These are phyloP conservation scores for Venturia effusa DNA, from an alignment of 2,329 filamentous ascomycete genomes.

Conservation along the genomic window DNA sequence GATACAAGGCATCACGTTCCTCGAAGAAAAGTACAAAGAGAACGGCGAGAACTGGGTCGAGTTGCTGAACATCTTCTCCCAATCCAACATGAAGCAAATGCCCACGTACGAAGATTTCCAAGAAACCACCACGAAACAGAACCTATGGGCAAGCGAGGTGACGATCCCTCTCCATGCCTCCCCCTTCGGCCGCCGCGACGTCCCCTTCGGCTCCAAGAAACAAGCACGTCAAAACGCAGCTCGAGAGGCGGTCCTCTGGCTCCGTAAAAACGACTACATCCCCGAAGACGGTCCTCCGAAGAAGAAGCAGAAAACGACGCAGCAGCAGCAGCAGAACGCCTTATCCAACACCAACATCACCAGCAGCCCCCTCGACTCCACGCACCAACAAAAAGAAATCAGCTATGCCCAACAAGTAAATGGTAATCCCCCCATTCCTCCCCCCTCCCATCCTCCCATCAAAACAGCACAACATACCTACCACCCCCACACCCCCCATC, in stretches of 20 bases:
- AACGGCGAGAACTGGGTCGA: background rate
- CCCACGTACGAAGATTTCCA: background rate
- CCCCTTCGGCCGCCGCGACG: background rate
- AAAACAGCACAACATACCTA: background rate
- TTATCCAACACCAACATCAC: no score
- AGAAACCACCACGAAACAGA: background rate
- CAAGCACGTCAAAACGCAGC: background rate
- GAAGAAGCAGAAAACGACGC: background rate
- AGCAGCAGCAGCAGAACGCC: background rate
- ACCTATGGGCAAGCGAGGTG: background rate
- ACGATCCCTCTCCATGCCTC: background rate
- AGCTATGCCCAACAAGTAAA: background rate
- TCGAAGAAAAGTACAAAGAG: background rate
- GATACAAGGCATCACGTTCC: background rate
- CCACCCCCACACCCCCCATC: no score
- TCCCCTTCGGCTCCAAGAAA: conserved; percentile 5
- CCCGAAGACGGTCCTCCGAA: background rate
- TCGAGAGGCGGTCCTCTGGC: conserved; percentile 4
- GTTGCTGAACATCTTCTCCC: background rate
- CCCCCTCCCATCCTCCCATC: background rate
- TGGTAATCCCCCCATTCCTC: background rate
- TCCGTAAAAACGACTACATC: background rate
- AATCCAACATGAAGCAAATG: background rate
- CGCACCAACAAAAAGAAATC: background rate
- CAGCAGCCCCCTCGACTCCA: no score